phyloP scores from a whole-genome alignment of 257 asterid genomes.

The Forsythia suspensa region DNA sequence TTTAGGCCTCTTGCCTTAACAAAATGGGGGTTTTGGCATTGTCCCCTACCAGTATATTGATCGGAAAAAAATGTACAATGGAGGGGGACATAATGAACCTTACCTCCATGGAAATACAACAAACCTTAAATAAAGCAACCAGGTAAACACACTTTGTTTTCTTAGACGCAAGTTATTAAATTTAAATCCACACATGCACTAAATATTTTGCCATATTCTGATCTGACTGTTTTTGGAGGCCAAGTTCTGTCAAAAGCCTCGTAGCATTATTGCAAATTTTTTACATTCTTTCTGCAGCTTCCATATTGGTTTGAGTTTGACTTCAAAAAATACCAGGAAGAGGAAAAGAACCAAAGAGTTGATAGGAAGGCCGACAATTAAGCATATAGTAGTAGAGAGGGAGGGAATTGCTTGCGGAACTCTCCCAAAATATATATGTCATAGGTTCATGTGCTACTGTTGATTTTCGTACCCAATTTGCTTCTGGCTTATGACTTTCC shows the following conservation, averaged over 20 bases:
- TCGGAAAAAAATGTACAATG: no score
- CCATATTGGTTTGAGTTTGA: not conserved
- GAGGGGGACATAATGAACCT: no score
- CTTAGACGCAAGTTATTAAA: not conserved
- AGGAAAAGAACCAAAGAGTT: not conserved
- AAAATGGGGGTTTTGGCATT: not conserved
- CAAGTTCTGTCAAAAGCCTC: not conserved
- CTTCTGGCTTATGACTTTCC: slow-evolving; percentile 9
- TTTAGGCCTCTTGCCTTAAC: no score
- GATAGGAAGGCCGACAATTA: not conserved
- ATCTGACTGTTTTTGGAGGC: not conserved
- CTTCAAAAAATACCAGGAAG: not conserved
- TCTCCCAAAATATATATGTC: not conserved
- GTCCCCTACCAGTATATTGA: not conserved
- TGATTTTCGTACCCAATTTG: slow-evolving; percentile 4
- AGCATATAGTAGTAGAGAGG: slow-evolving; percentile 5
- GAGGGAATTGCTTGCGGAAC: slow-evolving; percentile 10
- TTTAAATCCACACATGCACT: not conserved
- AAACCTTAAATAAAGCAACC: not conserved
- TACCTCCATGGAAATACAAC: not conserved
- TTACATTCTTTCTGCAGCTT: not conserved
- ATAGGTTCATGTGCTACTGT: not conserved
- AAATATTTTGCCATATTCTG: not conserved
- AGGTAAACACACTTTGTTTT: not conserved
- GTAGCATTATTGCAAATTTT: not conserved